These are phyloP conservation scores for Talaromyces amestolkiae DNA, from an alignment of 2,329 filamentous ascomycete species.

Conservation along the genomic window DNA sequence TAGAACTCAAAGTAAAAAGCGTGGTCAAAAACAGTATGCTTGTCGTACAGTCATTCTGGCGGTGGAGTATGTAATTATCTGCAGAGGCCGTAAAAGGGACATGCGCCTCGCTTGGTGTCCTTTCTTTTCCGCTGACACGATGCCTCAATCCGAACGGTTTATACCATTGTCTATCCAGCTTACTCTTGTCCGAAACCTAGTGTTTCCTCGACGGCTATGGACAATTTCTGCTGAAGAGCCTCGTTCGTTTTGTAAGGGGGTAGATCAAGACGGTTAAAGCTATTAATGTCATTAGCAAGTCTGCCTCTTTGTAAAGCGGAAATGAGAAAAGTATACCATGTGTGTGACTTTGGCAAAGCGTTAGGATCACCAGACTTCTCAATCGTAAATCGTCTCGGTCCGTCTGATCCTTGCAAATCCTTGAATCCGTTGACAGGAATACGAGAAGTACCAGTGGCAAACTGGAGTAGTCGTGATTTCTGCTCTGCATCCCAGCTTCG, in stretches of 20 bases:
- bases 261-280: conserved; percentile 95
- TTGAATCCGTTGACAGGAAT: conserved; percentile 99
- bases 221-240: conserved; percentile 80
- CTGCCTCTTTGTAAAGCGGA: no score
- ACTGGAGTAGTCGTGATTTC: conserved; percentile 92
- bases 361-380: conserved; percentile 91
- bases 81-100: neutral
- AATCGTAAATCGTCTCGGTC: conserved; percentile 92
- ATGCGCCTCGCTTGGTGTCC: neutral
- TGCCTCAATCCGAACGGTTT: no score
- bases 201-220: conserved; percentile 96
- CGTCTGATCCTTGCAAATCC: conserved; percentile 94
- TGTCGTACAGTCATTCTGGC: conserved; percentile 10
- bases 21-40: conserved; percentile 2
- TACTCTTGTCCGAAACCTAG: conserved; percentile 99
- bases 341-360: conserved; percentile 94
- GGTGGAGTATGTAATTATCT: neutral
- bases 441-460: conserved; percentile 93
- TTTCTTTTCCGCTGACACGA: no score
- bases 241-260: conserved; percentile 90
- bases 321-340: conserved; percentile 65
- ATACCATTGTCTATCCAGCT: conserved; percentile 12
- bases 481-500: conserved; percentile 97
- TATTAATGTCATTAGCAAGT: conserved; percentile 35
- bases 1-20: neutral